Evolutionary conservation across 169 alveolate genomes (phyloP).

Genomic region (Eimeria praecox): DNA sequence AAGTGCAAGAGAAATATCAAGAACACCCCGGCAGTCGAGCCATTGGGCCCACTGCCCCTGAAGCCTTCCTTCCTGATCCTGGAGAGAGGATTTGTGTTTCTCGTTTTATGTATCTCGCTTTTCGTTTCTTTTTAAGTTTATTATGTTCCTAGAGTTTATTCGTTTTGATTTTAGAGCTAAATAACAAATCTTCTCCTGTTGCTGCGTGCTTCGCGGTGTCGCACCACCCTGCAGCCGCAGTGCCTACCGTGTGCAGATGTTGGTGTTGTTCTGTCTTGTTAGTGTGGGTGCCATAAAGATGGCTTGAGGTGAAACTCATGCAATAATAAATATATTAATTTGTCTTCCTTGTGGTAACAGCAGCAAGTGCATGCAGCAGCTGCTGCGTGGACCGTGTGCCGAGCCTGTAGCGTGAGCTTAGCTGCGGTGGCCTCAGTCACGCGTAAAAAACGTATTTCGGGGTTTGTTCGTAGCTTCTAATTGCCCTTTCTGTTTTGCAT

Average conservation of each 20-base stretch:
- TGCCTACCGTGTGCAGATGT: neutral
- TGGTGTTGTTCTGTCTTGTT: neutral
- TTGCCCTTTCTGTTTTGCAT: neutral
- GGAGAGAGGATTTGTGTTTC: neutral
- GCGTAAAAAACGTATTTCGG: neutral
- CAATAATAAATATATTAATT: too few species aligned
- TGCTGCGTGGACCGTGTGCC: neutral
- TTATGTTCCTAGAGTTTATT: neutral
- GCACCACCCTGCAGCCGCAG: neutral
- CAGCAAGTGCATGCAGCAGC: neutral
- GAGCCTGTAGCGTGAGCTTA: neutral
- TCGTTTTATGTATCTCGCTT: neutral
- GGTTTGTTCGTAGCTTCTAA: neutral
- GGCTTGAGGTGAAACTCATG: neutral
- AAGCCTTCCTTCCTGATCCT: neutral
- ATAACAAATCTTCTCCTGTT: neutral
- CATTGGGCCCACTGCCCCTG: too few species aligned
- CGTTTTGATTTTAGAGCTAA: neutral
- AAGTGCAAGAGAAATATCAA: too few species aligned
- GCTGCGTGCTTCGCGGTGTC: neutral
- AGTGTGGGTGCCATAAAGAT: neutral
- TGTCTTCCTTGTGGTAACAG: neutral
- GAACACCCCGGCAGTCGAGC: too few species aligned
- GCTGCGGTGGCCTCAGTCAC: neutral
- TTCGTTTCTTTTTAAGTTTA: too few species aligned